Conservation (phyloP, 2,329 filamentous ascomycete genomes). For the Scedosporium dehoogii region DNA sequence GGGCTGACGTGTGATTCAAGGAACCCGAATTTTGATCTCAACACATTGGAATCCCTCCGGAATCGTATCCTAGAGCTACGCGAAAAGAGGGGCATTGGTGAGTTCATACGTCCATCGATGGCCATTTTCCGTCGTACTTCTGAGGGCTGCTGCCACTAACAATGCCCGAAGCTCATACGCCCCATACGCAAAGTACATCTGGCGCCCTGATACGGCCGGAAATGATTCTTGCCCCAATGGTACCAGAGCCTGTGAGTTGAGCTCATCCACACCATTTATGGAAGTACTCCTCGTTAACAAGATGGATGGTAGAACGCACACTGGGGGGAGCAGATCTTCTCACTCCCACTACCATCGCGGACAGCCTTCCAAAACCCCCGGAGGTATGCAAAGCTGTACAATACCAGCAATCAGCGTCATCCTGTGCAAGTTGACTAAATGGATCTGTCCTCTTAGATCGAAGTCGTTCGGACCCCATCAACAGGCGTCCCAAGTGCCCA, state of each 20-base stretch:
- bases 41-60: slow-evolving; percentile 39
- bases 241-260: neutral
- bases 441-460: slow-evolving; percentile 23
- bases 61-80: slow-evolving; percentile 40
- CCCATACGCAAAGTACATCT: neutral
- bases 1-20: slow-evolving; percentile 19
- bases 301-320: slow-evolving; percentile 33
- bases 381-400: slow-evolving; percentile 15
- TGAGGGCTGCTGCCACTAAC: neutral
- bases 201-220: neutral
- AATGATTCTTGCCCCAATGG: neutral
- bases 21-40: slow-evolving; percentile 45
- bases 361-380: slow-evolving; percentile 36
- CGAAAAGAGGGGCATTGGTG: slow-evolving; percentile 42
- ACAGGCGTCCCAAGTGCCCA: slow-evolving; percentile 19
- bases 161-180: neutral
- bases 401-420: neutral
- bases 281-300: slow-evolving; percentile 9
- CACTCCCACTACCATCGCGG: slow-evolving; percentile 38
- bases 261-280: neutral
- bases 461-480: slow-evolving; percentile 35
- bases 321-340: slow-evolving; percentile 54
- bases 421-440: neutral
- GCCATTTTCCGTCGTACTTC: neutral
- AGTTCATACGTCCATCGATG: slow-evolving; percentile 13